Evolutionary conservation across 2,329 filamentous ascomycete species (phyloP).

Genomic region (Fusarium haematococcum): DNA sequence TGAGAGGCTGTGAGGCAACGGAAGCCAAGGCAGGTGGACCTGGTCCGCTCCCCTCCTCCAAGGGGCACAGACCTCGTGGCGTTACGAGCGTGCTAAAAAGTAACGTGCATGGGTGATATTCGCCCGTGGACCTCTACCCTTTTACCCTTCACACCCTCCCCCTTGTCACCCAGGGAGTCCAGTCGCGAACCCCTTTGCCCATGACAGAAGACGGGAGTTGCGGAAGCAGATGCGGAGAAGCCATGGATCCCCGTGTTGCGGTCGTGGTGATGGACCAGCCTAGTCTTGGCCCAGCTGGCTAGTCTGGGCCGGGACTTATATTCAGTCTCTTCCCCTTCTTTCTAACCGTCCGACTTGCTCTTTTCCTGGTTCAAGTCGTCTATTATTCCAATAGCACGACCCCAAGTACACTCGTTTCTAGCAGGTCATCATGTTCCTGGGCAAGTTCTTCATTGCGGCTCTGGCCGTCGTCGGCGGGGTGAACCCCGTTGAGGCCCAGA

Average conservation of each 20-base stretch:
- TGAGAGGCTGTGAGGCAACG: neutral
- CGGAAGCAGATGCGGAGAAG: constrained; percentile 35
- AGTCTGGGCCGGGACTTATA: constrained; percentile 12
- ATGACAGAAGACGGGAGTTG: constrained; percentile 36
- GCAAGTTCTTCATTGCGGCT: constrained; percentile 35
- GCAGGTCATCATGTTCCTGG: constrained; percentile 36
- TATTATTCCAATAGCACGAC: constrained; percentile 30
- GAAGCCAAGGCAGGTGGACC: neutral
- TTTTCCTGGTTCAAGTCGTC: constrained; percentile 33
- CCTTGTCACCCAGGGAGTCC: constrained; percentile 37
- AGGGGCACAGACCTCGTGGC: constrained; percentile 40
- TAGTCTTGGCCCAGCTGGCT: constrained; percentile 26
- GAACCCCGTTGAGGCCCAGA: constrained; percentile 41
- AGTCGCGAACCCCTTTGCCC: constrained; percentile 37
- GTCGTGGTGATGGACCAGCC: neutral
- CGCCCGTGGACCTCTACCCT: constrained; percentile 28
- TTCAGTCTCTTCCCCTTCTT: constrained; percentile 32
- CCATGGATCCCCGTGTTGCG: constrained; percentile 22
- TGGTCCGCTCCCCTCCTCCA: neutral
- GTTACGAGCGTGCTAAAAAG: constrained; percentile 41
- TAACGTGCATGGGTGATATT: constrained; percentile 38
- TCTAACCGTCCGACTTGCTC: constrained; percentile 13
- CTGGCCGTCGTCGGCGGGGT: constrained; percentile 42
- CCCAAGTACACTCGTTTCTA: constrained; percentile 31
- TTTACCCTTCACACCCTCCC: constrained; percentile 31